Evolutionary conservation across 1,139 yeast genomes (phyloP).

Genomic region (Dujonia santamariae): DNA sequence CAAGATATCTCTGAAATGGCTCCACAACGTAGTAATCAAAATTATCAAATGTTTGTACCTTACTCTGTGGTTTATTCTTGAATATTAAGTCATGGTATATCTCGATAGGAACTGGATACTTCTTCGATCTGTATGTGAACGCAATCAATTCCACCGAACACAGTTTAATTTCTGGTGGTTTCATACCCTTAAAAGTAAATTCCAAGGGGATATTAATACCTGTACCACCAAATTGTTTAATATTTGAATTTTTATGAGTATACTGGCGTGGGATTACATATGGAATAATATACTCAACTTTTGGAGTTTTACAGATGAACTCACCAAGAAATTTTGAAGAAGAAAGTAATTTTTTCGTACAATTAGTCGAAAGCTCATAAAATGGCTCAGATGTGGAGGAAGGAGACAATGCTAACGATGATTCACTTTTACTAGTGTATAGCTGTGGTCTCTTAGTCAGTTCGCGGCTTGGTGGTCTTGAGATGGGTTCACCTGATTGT

Average conservation of each 20-base stretch:
- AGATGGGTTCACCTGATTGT: slow-evolving; percentile 5
- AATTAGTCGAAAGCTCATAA: background rate
- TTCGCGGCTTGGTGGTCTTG: no score
- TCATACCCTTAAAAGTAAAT: slow-evolving; percentile 9
- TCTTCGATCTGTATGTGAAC: slow-evolving; percentile 22
- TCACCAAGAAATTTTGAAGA: slow-evolving; percentile 20
- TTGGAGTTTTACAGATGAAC: slow-evolving; percentile 16
- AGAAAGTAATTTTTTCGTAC: slow-evolving; percentile 17
- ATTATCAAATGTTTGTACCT: slow-evolving; percentile 12
- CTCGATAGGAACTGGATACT: slow-evolving; percentile 25
- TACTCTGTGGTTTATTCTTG: slow-evolving; percentile 4
- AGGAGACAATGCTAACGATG: background rate
- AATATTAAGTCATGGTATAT: slow-evolving; percentile 28
- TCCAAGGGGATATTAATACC: slow-evolving; percentile 14
- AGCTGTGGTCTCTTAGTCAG: slow-evolving; percentile 20
- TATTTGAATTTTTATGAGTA: background rate
- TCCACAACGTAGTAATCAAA: slow-evolving; percentile 24
- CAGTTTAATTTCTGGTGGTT: slow-evolving; percentile 22
- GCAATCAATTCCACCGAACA: slow-evolving; percentile 22
- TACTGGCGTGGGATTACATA: slow-evolving; percentile 4
- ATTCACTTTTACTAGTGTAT: slow-evolving; percentile 8
- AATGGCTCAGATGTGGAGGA: background rate
- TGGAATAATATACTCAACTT: slow-evolving; percentile 13
- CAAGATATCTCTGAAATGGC: slow-evolving; percentile 21
- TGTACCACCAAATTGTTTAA: background rate